phyloP scores from a whole-genome alignment of 352 stramenopile species.

The Blastocystis sp. region DNA sequence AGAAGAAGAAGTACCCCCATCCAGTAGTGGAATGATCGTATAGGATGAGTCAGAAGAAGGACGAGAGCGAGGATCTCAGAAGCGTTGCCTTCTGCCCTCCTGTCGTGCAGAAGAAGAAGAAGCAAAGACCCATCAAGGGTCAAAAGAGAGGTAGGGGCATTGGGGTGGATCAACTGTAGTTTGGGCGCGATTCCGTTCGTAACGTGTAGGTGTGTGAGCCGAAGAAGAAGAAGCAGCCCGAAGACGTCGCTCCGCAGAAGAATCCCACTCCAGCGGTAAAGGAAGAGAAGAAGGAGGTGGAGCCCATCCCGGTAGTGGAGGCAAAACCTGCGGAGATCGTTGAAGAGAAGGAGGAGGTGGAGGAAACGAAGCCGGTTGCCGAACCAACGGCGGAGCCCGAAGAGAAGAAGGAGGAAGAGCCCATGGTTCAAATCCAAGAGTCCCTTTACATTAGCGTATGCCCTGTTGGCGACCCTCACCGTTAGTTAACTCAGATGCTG shows the following conservation, averaged over 20 bases:
- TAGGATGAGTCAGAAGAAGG: constrained; percentile 46
- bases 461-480: background rate
- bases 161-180: background rate
- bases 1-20: constrained; percentile 28
- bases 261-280: background rate
- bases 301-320: background rate
- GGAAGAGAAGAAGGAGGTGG: background rate
- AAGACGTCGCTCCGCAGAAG: background rate
- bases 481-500: constrained; percentile 17
- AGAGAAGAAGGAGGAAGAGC: background rate
- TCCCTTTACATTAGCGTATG: constrained; percentile 17
- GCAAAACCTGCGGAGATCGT: background rate
- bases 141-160: constrained; percentile 1
- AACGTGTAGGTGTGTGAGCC: background rate
- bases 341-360: background rate
- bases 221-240: background rate
- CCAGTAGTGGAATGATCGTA: background rate
- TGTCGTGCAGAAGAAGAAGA: constrained; percentile 49
- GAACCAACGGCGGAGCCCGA: background rate
- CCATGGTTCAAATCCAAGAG: constrained; percentile 36
- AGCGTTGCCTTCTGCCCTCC: constrained; percentile 28
- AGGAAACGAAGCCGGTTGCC: background rate
- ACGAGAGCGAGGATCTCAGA: constrained; percentile 28
- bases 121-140: background rate
- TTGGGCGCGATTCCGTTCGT: background rate